Percentiles rank a stretch among this genome's conserved stretches.
phyloP scores from a whole-genome alignment of 495 filamentous ascomycete genomes.

The Tricharina praecox region DNA sequence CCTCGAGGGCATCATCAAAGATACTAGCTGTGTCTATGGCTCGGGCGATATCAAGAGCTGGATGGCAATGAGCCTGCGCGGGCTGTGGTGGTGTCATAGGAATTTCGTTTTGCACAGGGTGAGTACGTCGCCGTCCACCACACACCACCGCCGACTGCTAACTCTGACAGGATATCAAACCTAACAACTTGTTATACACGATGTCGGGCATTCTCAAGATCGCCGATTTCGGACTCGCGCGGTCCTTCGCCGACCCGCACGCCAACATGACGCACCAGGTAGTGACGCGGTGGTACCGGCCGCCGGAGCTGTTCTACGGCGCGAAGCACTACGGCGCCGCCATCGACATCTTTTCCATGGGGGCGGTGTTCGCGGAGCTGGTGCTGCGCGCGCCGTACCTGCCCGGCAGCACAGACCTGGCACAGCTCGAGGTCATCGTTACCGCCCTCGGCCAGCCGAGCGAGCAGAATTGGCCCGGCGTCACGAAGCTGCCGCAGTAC shows the following conservation, averaged over 20 bases:
- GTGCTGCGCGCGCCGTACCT: constrained; percentile 64
- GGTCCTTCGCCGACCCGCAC: constrained; percentile 71
- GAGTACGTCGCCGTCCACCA: too few relatives aligned
- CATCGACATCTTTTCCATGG: constrained; percentile 94
- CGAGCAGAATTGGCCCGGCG: constrained; percentile 91
- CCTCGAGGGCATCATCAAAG: constrained; percentile 81
- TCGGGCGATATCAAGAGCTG: constrained; percentile 88
- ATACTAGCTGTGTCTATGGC: constrained; percentile 53
- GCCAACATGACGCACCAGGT: constrained; percentile 76
- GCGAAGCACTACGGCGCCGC: constrained; percentile 75
- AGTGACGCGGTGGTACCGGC: constrained; percentile 92
- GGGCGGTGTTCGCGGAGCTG: constrained; percentile 81
- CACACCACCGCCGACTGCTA: too few relatives aligned
- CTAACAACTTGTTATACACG: constrained; percentile 91
- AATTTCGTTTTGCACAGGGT: constrained; percentile 76
- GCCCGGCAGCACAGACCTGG: constrained; percentile 62
- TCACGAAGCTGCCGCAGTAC: constrained; percentile 63
- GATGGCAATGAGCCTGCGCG: constrained; percentile 92
- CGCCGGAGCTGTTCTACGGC: constrained; percentile 81
- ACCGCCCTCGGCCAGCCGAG: constrained; percentile 76
- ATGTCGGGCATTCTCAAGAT: constrained; percentile 85
- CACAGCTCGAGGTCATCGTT: constrained; percentile 63
- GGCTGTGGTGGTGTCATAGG: constrained; percentile 92
- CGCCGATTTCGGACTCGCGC: constrained; percentile 91
- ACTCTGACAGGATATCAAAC: constrained; percentile 82